Percentiles rank a stretch among this genome's conserved stretches.
These are phyloP conservation scores for Isatis lusitanica DNA, from an alignment of 441 rosid species.

Conservation along the genomic window DNA sequence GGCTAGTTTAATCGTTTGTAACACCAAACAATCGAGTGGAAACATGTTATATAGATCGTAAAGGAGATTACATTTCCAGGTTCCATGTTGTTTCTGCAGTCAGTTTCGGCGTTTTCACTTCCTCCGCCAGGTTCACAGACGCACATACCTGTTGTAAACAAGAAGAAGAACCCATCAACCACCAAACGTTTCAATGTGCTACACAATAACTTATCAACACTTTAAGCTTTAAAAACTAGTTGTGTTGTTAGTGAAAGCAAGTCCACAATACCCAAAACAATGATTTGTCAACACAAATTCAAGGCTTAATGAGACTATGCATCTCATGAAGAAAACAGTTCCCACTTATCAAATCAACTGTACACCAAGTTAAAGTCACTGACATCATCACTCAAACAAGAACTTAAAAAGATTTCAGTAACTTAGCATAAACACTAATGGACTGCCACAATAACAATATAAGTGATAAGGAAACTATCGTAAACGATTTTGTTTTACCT, in stretches of 20 bases:
- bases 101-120: conserved; percentile 59
- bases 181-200: not conserved
- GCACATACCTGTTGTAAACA: conserved; percentile 51
- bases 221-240: not conserved
- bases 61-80: conserved; percentile 47
- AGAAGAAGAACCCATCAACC: not conserved
- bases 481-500: conserved; percentile 43
- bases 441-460: no score
- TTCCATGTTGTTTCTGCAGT: conserved; percentile 72
- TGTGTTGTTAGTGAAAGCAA: not conserved
- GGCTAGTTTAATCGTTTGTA: not conserved
- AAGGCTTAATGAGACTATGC: not conserved
- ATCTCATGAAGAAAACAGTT: not conserved
- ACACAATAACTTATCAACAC: not conserved
- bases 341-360: not conserved
- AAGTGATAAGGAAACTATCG: not conserved
- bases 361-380: conserved; percentile 2
- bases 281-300: not conserved
- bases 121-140: conserved; percentile 63
- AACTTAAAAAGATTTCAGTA: not conserved
- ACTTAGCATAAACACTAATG: no score
- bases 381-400: not conserved
- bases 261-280: not conserved
- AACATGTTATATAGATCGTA: not conserved
- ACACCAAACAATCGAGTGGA: conserved; percentile 10